These are phyloP conservation scores for Alloteropsis semialata DNA, from an alignment of 176 grass and related monocot species.

Conservation along the genomic window DNA sequence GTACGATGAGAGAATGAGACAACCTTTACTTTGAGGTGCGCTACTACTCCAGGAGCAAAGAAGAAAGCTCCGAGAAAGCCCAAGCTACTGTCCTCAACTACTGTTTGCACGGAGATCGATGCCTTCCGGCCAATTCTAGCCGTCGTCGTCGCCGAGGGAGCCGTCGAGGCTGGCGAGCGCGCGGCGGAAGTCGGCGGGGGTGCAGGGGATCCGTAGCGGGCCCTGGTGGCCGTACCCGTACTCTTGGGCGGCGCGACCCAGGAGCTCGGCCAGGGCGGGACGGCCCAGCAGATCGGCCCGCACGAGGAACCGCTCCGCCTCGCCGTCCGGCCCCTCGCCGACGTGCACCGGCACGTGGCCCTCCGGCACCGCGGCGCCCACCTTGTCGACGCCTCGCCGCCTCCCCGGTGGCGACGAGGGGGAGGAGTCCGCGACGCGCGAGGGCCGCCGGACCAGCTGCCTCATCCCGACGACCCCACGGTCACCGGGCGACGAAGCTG, in stretches of 20 bases:
- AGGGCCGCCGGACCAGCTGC: constrained; percentile 57
- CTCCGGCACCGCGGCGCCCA: constrained; percentile 21
- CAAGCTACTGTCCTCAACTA: too few relatives aligned
- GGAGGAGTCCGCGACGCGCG: constrained; percentile 54
- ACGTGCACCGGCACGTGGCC: constrained; percentile 82
- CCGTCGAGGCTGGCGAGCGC: constrained; percentile 37
- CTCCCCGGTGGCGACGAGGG: not conserved
- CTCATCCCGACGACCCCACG: constrained; percentile 28
- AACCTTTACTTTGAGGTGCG: too few relatives aligned
- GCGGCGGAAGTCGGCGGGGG: constrained; percentile 57
- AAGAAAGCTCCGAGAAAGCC: too few relatives aligned
- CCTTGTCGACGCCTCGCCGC: not conserved
- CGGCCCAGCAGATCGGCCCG: constrained; percentile 59
- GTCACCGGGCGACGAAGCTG: not conserved
- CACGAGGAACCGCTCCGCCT: constrained; percentile 68
- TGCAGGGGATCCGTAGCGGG: constrained; percentile 74
- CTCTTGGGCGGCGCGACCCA: constrained; percentile 65
- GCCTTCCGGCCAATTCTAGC: not conserved
- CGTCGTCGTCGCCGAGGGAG: not conserved
- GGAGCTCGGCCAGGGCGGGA: constrained; percentile 63
- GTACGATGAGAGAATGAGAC: too few relatives aligned
- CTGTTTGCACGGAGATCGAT: not conserved
- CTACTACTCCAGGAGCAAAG: too few relatives aligned
- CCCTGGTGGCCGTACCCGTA: constrained; percentile 82
- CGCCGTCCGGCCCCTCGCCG: constrained; percentile 34